Conservation (phyloP, 2,329 filamentous ascomycete genomes). For the Aspergillus amoenus region DNA sequence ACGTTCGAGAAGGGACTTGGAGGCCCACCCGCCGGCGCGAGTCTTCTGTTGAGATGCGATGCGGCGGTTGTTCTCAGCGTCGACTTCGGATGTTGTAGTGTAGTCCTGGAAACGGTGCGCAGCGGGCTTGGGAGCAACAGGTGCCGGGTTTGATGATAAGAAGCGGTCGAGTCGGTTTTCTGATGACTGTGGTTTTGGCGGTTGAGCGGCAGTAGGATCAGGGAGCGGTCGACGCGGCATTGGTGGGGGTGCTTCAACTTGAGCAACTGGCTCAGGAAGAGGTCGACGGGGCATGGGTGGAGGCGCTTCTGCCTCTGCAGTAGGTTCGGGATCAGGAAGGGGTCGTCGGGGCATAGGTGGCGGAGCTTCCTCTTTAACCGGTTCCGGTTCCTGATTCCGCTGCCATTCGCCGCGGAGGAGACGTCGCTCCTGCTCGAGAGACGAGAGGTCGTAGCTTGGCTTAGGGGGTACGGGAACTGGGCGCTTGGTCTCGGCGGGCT, state of each 20-base stretch:
- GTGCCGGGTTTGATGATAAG: constrained; percentile 55
- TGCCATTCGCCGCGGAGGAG: constrained; percentile 59
- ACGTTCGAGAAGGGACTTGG: constrained; percentile 63
- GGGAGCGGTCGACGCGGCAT: constrained; percentile 42
- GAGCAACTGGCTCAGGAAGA: constrained; percentile 25
- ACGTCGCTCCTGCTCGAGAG: constrained; percentile 60
- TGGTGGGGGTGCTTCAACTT: background rate
- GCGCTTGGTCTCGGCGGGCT: constrained; percentile 27
- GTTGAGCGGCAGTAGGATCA: constrained; percentile 42
- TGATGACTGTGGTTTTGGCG: constrained; percentile 23
- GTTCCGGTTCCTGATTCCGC: constrained; percentile 34
- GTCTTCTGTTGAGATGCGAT: constrained; percentile 57
- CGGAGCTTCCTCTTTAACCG: background rate
- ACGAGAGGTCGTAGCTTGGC: constrained; percentile 56
- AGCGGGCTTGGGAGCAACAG: constrained; percentile 37
- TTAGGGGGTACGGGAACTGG: constrained; percentile 35
- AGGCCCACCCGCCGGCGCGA: constrained; percentile 60
- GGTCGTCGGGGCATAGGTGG: constrained; percentile 24
- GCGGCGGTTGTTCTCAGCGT: constrained; percentile 56
- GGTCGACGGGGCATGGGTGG: constrained; percentile 26
- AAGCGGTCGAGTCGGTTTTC: constrained; percentile 56
- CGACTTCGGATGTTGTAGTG: constrained; percentile 55
- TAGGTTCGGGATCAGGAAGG: constrained; percentile 45
- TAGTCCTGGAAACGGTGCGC: constrained; percentile 47
- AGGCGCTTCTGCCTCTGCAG: background rate